These are phyloP conservation scores for Neonectria magnoliae DNA, from an alignment of 2,329 filamentous ascomycete genomes.

Conservation along the genomic window DNA sequence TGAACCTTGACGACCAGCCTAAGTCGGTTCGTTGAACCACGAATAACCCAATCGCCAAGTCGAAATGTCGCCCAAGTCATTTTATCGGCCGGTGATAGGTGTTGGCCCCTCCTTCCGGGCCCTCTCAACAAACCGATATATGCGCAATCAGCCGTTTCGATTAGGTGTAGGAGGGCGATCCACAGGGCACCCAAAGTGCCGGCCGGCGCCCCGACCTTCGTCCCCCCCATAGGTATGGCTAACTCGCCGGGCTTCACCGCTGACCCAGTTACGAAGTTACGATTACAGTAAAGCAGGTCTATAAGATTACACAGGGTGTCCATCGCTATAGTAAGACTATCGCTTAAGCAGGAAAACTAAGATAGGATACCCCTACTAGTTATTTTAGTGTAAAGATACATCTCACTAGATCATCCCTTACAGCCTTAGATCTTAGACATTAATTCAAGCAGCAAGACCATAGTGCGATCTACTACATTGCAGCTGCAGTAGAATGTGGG, in stretches of 20 bases:
- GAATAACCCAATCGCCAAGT: slow-evolving; percentile 19
- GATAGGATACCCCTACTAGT: too few relatives aligned
- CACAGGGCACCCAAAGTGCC: slow-evolving; percentile 27
- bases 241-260: slow-evolving; percentile 32
- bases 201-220: slow-evolving; percentile 26
- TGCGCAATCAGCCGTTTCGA: slow-evolving; percentile 30
- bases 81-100: slow-evolving; percentile 20
- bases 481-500: too few relatives aligned
- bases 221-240: slow-evolving; percentile 26
- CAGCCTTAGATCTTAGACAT: too few relatives aligned
- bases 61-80: slow-evolving; percentile 20
- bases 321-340: too few relatives aligned
- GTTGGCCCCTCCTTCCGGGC: slow-evolving; percentile 4
- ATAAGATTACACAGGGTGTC: too few relatives aligned
- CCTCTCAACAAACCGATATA: slow-evolving; percentile 24
- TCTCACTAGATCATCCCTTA: too few relatives aligned
- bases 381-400: too few relatives aligned
- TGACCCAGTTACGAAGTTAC: slow-evolving; percentile 24
- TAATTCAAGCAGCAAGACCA: too few relatives aligned
- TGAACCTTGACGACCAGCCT: slow-evolving; percentile 30
- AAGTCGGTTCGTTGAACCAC: slow-evolving; percentile 33
- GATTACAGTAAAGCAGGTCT: too few relatives aligned
- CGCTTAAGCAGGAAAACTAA: too few relatives aligned
- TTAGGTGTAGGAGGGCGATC: slow-evolving; percentile 32
- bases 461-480: too few relatives aligned